phyloP scores from a whole-genome alignment of 768 basidiomycete species.

The Ramaria sp. region DNA sequence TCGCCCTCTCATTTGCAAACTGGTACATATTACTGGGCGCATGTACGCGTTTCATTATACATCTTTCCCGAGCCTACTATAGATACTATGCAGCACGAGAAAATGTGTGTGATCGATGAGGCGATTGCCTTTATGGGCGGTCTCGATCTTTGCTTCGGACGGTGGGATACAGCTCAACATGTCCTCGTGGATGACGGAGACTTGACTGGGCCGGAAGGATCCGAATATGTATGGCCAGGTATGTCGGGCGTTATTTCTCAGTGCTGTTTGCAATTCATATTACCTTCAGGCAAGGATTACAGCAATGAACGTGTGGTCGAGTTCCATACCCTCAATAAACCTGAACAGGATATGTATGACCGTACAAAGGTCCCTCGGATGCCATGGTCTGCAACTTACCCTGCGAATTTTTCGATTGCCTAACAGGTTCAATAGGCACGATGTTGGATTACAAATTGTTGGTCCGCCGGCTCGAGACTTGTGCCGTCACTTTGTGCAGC shows the following conservation, averaged over 20 bases:
- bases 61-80: background rate
- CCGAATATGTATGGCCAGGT: conserved; percentile 82
- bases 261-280: background rate
- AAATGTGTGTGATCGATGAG: conserved; percentile 94
- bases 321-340: conserved; percentile 79
- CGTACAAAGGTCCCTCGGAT: conserved; percentile 81
- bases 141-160: conserved; percentile 86
- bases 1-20: conserved; percentile 97
- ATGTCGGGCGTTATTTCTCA: conserved; percentile 8
- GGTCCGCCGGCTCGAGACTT: conserved; percentile 94
- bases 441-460: conserved; percentile 90
- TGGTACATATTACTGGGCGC: conserved; percentile 98
- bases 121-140: conserved; percentile 98
- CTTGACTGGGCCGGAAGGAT: conserved; percentile 35
- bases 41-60: conserved; percentile 41
- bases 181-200: conserved; percentile 77
- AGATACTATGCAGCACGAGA: conserved; percentile 69
- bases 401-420: background rate
- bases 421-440: conserved; percentile 57
- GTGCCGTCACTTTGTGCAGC: conserved; percentile 87
- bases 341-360: conserved; percentile 93
- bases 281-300: conserved; percentile 75
- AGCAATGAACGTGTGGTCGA: conserved; percentile 83
- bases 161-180: conserved; percentile 98
- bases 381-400: conserved; percentile 67